Evolutionary conservation across 1,139 yeast species (phyloP).

Genomic region (Casaregolazyma lundiana): DNA sequence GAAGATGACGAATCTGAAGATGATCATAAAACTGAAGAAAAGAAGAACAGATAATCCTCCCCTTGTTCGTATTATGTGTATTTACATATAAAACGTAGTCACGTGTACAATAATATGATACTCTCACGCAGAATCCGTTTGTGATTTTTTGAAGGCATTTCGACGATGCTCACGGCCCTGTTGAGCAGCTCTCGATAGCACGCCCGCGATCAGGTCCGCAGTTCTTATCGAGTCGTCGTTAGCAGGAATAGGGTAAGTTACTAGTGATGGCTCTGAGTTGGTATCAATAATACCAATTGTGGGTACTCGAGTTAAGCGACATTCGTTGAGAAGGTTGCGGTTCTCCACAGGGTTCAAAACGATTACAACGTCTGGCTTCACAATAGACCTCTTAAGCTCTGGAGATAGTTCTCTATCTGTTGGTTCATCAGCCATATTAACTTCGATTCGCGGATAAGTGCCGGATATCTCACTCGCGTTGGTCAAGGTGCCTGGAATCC

Average conservation of each 20-base stretch:
- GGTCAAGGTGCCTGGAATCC: slow-evolving; percentile 95
- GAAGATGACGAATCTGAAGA: slow-evolving; percentile 56
- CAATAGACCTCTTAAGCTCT: slow-evolving; percentile 32
- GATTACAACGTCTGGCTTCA: slow-evolving; percentile 86
- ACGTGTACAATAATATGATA: background rate
- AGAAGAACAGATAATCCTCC: slow-evolving; percentile 15
- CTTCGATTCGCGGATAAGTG: slow-evolving; percentile 56
- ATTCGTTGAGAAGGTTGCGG: slow-evolving; percentile 75
- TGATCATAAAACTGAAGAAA: slow-evolving; percentile 22
- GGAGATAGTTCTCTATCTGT: slow-evolving; percentile 54
- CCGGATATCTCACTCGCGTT: slow-evolving; percentile 71
- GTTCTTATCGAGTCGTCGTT: slow-evolving; percentile 91
- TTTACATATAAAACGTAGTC: background rate
- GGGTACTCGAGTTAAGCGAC: slow-evolving; percentile 78
- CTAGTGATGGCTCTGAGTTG: slow-evolving; percentile 81
- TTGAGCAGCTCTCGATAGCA: slow-evolving; percentile 80
- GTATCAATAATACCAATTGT: slow-evolving; percentile 94
- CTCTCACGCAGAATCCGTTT: background rate
- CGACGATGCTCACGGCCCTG: slow-evolving; percentile 63
- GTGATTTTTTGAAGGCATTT: slow-evolving; percentile 29
- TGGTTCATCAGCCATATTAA: slow-evolving; percentile 57
- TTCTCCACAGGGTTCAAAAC: slow-evolving; percentile 86
- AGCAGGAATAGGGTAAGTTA: slow-evolving; percentile 93
- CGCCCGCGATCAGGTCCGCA: slow-evolving; percentile 72
- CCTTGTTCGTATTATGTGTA: background rate